Evolutionary conservation across 148 eudicot genomes (phyloP), one percentile per base, ranked within the genome.

Genomic region (Pharnaceum exiguum): DNA sequence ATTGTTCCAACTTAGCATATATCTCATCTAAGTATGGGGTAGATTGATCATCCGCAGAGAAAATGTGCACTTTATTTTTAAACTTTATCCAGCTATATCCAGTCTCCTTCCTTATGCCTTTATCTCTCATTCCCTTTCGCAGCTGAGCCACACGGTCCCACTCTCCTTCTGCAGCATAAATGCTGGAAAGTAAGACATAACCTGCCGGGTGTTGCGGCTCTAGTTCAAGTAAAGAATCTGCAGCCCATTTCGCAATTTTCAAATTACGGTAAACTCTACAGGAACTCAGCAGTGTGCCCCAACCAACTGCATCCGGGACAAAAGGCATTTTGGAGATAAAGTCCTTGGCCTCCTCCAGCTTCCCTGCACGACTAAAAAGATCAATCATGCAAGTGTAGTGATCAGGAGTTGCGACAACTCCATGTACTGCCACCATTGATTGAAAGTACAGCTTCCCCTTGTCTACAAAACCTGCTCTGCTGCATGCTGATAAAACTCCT

Each of bases 361-460:
- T 72, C 53, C 98, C 98, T 12, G 98, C 76, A 38, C 98, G 78
- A 22, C 96, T 82, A 40, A 69, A 79, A 62, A 93, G 76, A 81
- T 93, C 98, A 35, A 93, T 88, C 90, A 88, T 88, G 77, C 98
- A 93, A 57, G 95, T 81, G 60, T 83, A 85, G 59, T 93, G 98
- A 75, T 79, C 96, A 56, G 74, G 68, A 71, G 77, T 57, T 37
- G 96, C 83, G 12, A 48, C 59, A 32, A 93, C 73, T 54, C 82
- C 80, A 44, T 85, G 86, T 49, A 77, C 63, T 37, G 72, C 59
- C 12, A 74, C 61, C 98, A 93, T 88, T 33, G 75, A 81, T 30
- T 77, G 64, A 62, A 85, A 93, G 73, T 88, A 88, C 12, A 44
- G 51, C 23, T 65, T 63, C 27, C 98, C 98, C 74, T 93, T 71